Evolutionary conservation across 1,139 yeast species (phyloP), one percentile per base, ranked within the genome.

Genomic region (Ogataea hybrid): DNA sequence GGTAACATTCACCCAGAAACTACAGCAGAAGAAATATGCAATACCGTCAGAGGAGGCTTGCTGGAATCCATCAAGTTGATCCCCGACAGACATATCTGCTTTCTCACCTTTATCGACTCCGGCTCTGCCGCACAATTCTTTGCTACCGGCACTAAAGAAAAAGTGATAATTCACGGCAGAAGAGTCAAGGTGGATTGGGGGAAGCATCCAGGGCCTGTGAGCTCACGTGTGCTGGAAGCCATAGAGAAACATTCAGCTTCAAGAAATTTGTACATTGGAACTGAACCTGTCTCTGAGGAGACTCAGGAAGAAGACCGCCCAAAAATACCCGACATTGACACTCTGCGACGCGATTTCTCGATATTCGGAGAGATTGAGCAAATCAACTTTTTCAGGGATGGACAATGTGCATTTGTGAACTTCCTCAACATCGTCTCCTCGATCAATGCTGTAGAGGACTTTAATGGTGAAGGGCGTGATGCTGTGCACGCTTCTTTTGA

Each of bases 121-220:
- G 77, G 85, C 39, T 94, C 96, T 6, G 97, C 97, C 0, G 95
- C 95, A 0, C 95, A 86, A 61, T 89, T 92, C 61, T 88, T 82
- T 64, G 95, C 96, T 14, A 35, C 44, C 17, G 41, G 47, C 2
- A 41, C 51, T 3, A 68, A 84, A 49, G 92, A 87, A 53, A 95
- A 94, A 1, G 67, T 92, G 43, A 75, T 85, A 4, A 81, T 92
- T 43, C 95, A 86, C 61, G 81, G 83, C 56, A 75, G 90, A 55
- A 74, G 86, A 53, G 79, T 90, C 44, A 85, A 86, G 61, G 86
- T 92, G 46, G 96, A 96, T 15, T 92, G 97, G 97, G 98, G 97
- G 37, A 87, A 86, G 61, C 95, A 88, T 62, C 81, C 95, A 2
- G 96, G 97, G 8, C 92, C 95, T 1, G 70, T 90, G 45, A 79